These are phyloP conservation scores for Gynochthodes officinalis DNA, from an alignment of 257 asterid species.

Conservation along the genomic window DNA sequence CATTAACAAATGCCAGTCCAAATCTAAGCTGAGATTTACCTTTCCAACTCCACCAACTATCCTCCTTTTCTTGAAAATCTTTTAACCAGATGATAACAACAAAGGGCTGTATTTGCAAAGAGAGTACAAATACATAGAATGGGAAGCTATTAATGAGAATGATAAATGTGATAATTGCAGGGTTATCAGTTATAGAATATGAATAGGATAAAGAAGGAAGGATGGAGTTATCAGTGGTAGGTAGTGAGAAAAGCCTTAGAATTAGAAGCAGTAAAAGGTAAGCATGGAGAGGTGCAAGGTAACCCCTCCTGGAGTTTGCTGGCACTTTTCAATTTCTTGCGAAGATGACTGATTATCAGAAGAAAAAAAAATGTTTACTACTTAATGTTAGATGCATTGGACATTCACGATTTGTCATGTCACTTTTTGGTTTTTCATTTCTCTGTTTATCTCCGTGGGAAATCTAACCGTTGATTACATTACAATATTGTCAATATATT, in stretches of 20 bases:
- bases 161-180: slow-evolving; percentile 39
- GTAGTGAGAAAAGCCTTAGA: slow-evolving; percentile 59
- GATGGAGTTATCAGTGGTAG: slow-evolving; percentile 74
- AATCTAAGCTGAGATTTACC: slow-evolving; percentile 32
- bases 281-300: slow-evolving; percentile 51
- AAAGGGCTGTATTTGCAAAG: slow-evolving; percentile 39
- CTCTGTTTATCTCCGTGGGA: background rate
- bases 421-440: background rate
- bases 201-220: slow-evolving; percentile 42
- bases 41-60: slow-evolving; percentile 23
- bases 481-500: background rate
- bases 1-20: slow-evolving; percentile 35
- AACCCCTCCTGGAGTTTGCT: slow-evolving; percentile 31
- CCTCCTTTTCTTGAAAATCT: slow-evolving; percentile 18
- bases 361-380: background rate
- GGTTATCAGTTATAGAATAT: slow-evolving; percentile 47
- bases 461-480: background rate
- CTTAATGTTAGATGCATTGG: background rate
- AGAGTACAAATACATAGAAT: slow-evolving; percentile 45
- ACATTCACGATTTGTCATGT: background rate
- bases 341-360: slow-evolving; percentile 40
- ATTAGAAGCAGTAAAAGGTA: slow-evolving; percentile 49
- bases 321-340: slow-evolving; percentile 36
- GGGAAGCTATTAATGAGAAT: slow-evolving; percentile 28
- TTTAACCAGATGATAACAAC: slow-evolving; percentile 42